These are phyloP conservation scores for Arabidopsis lyrata DNA, from an alignment of 441 rosid species.

Conservation along the genomic window DNA sequence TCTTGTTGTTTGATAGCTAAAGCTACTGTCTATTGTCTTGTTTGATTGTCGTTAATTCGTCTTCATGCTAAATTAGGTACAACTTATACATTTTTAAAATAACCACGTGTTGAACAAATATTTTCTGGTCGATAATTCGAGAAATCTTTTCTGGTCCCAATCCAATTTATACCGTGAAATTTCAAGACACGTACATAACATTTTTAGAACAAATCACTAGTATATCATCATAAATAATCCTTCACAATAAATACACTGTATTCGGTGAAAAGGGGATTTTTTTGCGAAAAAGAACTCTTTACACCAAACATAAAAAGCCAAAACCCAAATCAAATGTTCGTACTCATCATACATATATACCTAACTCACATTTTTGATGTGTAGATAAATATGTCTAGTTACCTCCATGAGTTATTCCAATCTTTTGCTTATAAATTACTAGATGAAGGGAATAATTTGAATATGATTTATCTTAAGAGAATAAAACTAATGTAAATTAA, in stretches of 20 bases:
- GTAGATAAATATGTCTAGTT: neutral
- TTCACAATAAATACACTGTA: neutral
- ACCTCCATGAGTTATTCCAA: neutral
- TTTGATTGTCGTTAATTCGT: neutral
- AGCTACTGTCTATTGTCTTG: neutral
- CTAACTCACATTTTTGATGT: neutral
- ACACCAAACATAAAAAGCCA: neutral
- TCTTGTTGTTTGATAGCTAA: neutral
- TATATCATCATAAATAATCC: neutral
- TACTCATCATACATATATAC: neutral
- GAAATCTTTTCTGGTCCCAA: neutral
- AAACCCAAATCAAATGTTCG: neutral
- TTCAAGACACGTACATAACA: neutral
- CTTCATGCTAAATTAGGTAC: neutral
- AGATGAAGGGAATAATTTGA: too few relatives aligned
- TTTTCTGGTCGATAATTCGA: neutral
- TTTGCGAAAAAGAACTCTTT: neutral
- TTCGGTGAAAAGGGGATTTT: neutral
- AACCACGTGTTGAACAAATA: neutral
- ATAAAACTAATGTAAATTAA: too few relatives aligned
- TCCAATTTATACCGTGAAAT: neutral
- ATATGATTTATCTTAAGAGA: too few relatives aligned
- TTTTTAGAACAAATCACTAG: too few relatives aligned
- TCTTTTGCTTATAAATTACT: constrained; percentile 1
- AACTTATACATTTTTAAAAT: neutral